Evolutionary conservation across 305 asterid species (phyloP).

Genomic region (Fraxinus latifolia): DNA sequence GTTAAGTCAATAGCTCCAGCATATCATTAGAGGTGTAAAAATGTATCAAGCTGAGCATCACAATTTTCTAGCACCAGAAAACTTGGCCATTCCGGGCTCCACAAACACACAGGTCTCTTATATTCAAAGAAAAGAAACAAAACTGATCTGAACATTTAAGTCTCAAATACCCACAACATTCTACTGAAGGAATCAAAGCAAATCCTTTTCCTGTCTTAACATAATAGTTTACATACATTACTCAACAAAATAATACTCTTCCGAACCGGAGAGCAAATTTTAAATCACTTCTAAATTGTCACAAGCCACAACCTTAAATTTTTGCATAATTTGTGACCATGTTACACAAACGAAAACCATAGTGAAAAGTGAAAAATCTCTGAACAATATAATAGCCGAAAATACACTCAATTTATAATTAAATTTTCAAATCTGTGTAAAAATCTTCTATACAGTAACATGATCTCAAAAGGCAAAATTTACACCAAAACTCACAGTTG

Average conservation of each 20-base stretch:
- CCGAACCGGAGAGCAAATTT: not conserved
- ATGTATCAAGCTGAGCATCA: not conserved
- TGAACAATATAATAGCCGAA: not conserved
- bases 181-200: not conserved
- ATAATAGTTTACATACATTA: not conserved
- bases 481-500: not conserved
- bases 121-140: not conserved
- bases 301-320: constrained; percentile 1
- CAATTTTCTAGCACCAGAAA: not conserved
- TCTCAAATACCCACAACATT: not conserved
- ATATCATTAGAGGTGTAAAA: not conserved
- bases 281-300: not conserved
- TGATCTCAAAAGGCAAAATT: constrained; percentile 1
- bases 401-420: not conserved
- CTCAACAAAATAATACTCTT: not conserved
- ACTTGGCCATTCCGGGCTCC: not conserved
- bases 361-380: not conserved
- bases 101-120: not conserved
- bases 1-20: not conserved
- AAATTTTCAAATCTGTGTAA: not conserved
- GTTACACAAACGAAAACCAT: not conserved
- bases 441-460: not conserved
- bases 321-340: not conserved
- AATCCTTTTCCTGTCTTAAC: not conserved
- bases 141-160: not conserved